Evolutionary conservation across 2,329 filamentous ascomycete genomes (phyloP).

Genomic region (Aspergillus sclerotialis): DNA sequence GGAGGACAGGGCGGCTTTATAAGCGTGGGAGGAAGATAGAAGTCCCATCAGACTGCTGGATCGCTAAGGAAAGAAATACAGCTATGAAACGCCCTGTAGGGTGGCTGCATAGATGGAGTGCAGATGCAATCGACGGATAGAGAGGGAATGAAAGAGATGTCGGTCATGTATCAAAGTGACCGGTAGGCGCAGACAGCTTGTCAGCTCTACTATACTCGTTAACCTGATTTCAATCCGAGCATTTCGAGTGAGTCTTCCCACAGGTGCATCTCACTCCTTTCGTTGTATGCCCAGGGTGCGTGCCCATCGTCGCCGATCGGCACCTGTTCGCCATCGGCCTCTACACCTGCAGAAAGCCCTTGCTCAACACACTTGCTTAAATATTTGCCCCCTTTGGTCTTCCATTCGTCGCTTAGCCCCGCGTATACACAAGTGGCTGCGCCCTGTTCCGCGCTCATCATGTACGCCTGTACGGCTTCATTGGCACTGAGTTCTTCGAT

Average conservation of each 20-base stretch:
- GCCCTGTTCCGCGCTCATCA: conserved; percentile 15
- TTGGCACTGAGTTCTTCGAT: background rate
- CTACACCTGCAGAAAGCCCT: background rate
- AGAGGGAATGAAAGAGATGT: too few species aligned
- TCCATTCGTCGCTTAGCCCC: conserved; percentile 17
- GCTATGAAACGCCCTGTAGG: too few species aligned
- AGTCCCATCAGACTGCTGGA: too few species aligned
- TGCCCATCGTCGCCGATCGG: conserved; percentile 5
- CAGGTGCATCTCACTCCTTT: conserved; percentile 4
- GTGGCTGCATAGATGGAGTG: too few species aligned
- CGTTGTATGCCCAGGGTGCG: conserved; percentile 9
- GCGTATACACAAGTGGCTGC: conserved; percentile 22
- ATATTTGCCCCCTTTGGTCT: conserved; percentile 21
- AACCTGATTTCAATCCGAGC: background rate
- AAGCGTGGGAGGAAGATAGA: too few species aligned
- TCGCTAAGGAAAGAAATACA: too few species aligned
- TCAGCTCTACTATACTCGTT: too few species aligned
- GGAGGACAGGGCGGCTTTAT: too few species aligned
- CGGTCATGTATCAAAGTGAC: too few species aligned
- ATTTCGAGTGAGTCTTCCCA: conserved; percentile 5
- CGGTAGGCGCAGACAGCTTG: too few species aligned
- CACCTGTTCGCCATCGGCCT: conserved; percentile 3
- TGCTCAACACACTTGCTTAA: conserved; percentile 5
- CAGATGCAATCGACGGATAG: too few species aligned
- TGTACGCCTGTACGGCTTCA: background rate